Evolutionary conservation across 2,329 filamentous ascomycete species (phyloP), one percentile per base, ranked within the genome.

Genomic region (Sarocladium oryzae): DNA sequence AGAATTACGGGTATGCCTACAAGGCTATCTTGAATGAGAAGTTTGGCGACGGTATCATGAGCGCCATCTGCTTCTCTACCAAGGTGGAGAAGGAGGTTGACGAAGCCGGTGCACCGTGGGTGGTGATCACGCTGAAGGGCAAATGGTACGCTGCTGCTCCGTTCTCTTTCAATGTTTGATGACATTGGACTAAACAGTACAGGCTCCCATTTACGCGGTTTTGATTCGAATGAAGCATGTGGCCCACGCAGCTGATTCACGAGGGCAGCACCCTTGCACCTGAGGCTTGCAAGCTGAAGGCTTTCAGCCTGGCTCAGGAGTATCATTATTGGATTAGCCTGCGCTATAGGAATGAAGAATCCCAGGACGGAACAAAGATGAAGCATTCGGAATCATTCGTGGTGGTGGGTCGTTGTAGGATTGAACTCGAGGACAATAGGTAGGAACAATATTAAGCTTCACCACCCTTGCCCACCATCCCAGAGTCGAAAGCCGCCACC

Each of bases 1-100:
- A 96, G 73, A 97, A 96, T 68, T 96, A 96, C 63, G 92, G 92
- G 1, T 95, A 96, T 67, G 88, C 91, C 1, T 96, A 95, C 72
- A 96, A 96, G 77, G 91, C 90, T 1, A 81, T 97, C 4, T 66
- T 96, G 68, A 96, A 97, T 60, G 92, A 97, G 78, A 96, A 96
- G 76, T 90, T 89, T 64, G 87, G 87, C 0, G 87, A 91, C 64
- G 92, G 92, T 1, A 97, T 97, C 63, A 96, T 97, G 92, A 95
- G 89, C 64, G 92, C 91, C 1, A 96, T 96, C 63, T 83, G 84
- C 15, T 96, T 96, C 68, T 87, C 83, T 50, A 95, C 89, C 0
- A 89, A 89, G 63, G 87, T 97, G 2, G 89, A 96, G 67, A 95
- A 95, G 79, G 92, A 97, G 78, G 84, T 85, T 1, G 92, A 96